Evolutionary conservation across 768 basidiomycete genomes (phyloP), one percentile per base, ranked within the genome.

Genomic region (Russula virescens): DNA sequence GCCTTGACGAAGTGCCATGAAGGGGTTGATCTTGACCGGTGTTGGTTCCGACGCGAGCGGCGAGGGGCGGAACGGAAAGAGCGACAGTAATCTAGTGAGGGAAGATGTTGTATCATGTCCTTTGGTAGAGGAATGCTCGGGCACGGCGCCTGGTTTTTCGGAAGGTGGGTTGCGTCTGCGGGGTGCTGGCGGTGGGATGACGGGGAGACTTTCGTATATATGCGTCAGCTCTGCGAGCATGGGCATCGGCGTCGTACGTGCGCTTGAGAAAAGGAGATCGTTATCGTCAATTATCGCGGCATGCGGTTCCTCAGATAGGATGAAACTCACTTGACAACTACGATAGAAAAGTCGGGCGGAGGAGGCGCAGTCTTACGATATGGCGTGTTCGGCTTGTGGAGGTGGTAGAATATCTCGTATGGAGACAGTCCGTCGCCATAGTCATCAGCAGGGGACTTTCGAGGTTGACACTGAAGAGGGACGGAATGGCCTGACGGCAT

Each of bases 381-480:
- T 9, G 89, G 79, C 0, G 92, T 91, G 8, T 84, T 85, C 2
- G 96, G 96, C 70, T 96, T 97, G 77, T 95, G 96, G 5, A 93
- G 78, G 69, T 97, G 88, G 73, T 80, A 98, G 75, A 97, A 98
- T 4, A 92, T 80, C 55, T 82, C 77, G 72, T 95, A 98, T 0
- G 88, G 88, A 1, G 86, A 82, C 2, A 71, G 54, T 34, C 66
- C 54, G 50, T 42, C 61, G 46, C 62, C 34, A 5, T 65, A 51
- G 48, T 46, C 60, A 47, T 63, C 34, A 7, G 38, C 16, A 23
- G 43, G 23, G 26, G 43, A n/a, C 53, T 67, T 57, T 34, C 61
- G 61, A 38, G 70, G 66, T 5, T 73, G 68, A 51, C 75, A 68
- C 48, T 77, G 72, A 23, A 86, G 74, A 46, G 84, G 80, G 13